Percentiles rank a stretch among this genome's conserved stretches.
phyloP scores from a whole-genome alignment of 2,329 filamentous ascomycete genomes.

The Trichoderma simmonsii region DNA sequence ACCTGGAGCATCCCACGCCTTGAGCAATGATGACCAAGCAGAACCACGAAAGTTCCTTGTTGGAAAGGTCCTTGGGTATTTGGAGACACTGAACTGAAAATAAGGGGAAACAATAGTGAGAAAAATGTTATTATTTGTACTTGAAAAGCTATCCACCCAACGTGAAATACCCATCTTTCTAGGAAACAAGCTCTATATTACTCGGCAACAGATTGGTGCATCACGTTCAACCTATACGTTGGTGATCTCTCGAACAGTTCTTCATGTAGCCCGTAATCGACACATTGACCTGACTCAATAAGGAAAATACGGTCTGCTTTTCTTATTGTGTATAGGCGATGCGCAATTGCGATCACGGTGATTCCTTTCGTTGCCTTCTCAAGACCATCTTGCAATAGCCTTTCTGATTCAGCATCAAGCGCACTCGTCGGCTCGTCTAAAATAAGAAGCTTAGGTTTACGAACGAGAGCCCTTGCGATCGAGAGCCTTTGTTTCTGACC shows the following conservation, averaged over 20 bases:
- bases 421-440: constrained; percentile 70
- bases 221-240: neutral
- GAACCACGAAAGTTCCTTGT: constrained; percentile 30
- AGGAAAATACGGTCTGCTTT: neutral
- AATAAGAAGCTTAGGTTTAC: constrained; percentile 61
- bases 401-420: constrained; percentile 61
- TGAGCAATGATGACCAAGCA: constrained; percentile 46
- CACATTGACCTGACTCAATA: neutral
- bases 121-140: neutral
- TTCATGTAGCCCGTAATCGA: neutral
- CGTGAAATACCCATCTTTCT: neutral
- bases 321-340: neutral
- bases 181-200: neutral
- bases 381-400: constrained; percentile 55
- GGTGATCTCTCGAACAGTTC: neutral
- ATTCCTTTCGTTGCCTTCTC: constrained; percentile 33
- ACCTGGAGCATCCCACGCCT: constrained; percentile 46
- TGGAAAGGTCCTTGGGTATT: neutral
- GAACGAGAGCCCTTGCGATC: constrained; percentile 65
- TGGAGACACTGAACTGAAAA: neutral
- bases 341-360: neutral
- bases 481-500: constrained; percentile 68
- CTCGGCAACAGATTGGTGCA: neutral
- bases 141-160: neutral
- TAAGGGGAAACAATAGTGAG: neutral